phyloP scores from a whole-genome alignment of 108 stramenopile species.

The Parietichytrium sp. region DNA sequence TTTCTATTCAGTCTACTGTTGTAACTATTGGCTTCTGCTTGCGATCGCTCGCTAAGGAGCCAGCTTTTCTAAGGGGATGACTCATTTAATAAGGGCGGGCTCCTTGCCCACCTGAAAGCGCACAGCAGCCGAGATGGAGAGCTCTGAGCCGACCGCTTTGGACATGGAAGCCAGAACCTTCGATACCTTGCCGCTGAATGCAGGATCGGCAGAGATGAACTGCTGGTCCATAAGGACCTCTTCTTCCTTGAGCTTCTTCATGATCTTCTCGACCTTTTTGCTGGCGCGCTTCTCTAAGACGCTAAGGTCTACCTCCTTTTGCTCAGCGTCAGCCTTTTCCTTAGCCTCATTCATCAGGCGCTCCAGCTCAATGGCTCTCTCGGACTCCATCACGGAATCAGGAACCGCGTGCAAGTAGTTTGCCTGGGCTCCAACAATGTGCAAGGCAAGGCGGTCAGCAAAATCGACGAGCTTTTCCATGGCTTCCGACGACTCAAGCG shows the following conservation, averaged over 20 bases:
- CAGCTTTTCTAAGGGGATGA: too few species aligned
- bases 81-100: background rate
- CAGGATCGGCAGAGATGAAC: background rate
- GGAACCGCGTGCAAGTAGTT: constrained; percentile 24
- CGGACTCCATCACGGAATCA: background rate
- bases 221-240: constrained; percentile 28
- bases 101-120: constrained; percentile 31
- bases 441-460: constrained; percentile 37
- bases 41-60: too few species aligned
- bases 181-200: background rate
- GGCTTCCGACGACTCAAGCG: background rate
- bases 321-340: background rate
- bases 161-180: background rate
- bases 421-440: constrained; percentile 37
- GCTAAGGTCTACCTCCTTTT: background rate
- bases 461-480: background rate
- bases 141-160: background rate
- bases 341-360: background rate
- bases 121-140: background rate
- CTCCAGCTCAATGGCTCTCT: background rate
- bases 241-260: constrained; percentile 21
- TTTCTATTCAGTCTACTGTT: too few species aligned
- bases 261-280: constrained; percentile 38
- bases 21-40: too few species aligned
- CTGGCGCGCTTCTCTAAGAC: background rate